Evolutionary conservation across 2,329 filamentous ascomycete genomes (phyloP).

Genomic region (Botrytis galanthina): DNA sequence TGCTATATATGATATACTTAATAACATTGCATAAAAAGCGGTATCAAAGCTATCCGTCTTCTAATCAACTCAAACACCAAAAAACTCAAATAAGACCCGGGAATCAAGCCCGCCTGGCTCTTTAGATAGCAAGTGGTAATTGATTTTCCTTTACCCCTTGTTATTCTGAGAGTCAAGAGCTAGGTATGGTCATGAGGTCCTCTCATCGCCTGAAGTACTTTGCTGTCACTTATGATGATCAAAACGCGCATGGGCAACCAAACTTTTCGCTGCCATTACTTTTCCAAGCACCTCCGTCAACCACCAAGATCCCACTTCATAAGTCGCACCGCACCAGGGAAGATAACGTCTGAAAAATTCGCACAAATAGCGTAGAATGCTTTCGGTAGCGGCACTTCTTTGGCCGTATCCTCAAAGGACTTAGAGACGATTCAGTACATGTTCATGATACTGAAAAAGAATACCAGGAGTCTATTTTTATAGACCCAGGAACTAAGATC

Average conservation of each 20-base stretch:
- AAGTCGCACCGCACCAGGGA: too few species aligned
- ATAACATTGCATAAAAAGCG: neutral
- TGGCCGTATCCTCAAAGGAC: neutral
- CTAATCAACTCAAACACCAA: neutral
- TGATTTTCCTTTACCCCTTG: neutral
- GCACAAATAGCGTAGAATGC: too few species aligned
- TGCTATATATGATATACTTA: accelerated
- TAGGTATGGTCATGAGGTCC: neutral
- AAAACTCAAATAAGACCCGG: too few species aligned
- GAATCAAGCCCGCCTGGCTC: neutral
- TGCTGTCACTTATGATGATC: neutral
- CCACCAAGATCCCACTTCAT: neutral
- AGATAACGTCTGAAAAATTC: neutral
- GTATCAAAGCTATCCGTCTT: neutral
- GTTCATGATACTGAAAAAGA: neutral
- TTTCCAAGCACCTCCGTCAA: neutral
- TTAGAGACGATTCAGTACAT: neutral
- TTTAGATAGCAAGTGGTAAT: neutral
- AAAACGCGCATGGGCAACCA: neutral
- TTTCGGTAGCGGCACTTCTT: too few species aligned
- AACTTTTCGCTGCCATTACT: neutral
- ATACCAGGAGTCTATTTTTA: neutral
- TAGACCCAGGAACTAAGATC: neutral
- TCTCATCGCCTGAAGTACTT: neutral
- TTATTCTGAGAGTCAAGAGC: neutral